Conservation (phyloP, 2,329 filamentous ascomycete genomes). For the Claviceps pusilla region DNA sequence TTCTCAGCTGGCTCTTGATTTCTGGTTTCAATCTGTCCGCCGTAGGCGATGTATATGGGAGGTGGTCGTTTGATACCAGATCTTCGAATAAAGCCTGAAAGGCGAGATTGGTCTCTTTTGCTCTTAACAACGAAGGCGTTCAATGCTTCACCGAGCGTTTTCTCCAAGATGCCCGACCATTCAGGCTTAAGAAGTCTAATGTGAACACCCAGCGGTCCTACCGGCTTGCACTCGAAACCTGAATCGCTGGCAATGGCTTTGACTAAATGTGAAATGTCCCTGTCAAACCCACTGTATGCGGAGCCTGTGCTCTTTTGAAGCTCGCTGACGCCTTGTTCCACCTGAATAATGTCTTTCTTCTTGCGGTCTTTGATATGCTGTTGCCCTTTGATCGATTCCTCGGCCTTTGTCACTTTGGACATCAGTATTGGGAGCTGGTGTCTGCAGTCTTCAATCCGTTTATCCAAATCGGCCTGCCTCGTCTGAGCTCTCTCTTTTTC, state of each 20-base stretch:
- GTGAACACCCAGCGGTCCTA: constrained; percentile 72
- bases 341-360: constrained; percentile 36
- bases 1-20: constrained; percentile 53
- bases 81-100: constrained; percentile 50
- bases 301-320: constrained; percentile 42
- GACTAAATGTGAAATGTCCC: constrained; percentile 47
- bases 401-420: constrained; percentile 17
- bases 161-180: constrained; percentile 76
- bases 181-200: constrained; percentile 62
- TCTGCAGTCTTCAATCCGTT: constrained; percentile 15
- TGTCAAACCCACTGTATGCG: constrained; percentile 48
- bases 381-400: constrained; percentile 16
- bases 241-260: constrained; percentile 52
- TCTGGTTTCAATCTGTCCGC: constrained; percentile 19
- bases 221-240: constrained; percentile 54
- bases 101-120: constrained; percentile 56
- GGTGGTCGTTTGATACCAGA: constrained; percentile 35
- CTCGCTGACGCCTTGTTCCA: constrained; percentile 31
- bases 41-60: constrained; percentile 25
- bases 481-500: constrained; percentile 24
- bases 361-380: constrained; percentile 27
- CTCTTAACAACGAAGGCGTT: constrained; percentile 70
- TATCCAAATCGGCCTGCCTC: constrained; percentile 13
- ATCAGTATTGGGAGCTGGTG: constrained; percentile 20
- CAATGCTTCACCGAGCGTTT: constrained; percentile 51